Base-by-base conservation (phyloP, 495 filamentous ascomycete species). In the Entonaema liquescens region DNA sequence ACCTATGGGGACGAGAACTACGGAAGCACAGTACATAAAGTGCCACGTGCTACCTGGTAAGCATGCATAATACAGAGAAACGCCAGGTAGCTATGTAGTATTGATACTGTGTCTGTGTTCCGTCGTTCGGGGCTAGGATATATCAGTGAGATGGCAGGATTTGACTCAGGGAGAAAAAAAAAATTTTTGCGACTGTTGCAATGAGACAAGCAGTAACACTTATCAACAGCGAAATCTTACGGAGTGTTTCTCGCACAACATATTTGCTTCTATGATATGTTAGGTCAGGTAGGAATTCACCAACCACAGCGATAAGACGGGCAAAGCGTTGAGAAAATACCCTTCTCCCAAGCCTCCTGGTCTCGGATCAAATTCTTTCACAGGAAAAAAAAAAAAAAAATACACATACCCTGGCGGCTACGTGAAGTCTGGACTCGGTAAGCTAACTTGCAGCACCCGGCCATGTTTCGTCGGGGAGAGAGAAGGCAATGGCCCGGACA, bases 351-450 rank as follows among this genome's bases (percentile, higher is more conserved):
- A 56, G 53, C 21, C 53, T 56, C 53, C 6, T 53, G 49, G 33
- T 63, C 52, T 29, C 62, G 35, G 53, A 28, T 42, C 17, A 29
- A 59, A 38, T 19, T 59, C 11, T n/a, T 59, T 21, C 56, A 12
- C 21, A 17, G n/a, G n/a, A n/a, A n/a, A n/a, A n/a, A n/a, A n/a
- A n/a, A n/a, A n/a, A n/a, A n/a, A n/a, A n/a, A n/a, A n/a, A n/a
- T 21, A 11, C 56, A 21, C 21, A 36, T 21, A 35, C 28, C 9
- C 23, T 35, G 57, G 11, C 28, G 25, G 12, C 44, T 59, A 57
- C 23, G 40, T 55, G 49, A 65, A 64, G 59, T 67, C 52, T 47
- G 52, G 59, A 67, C 59, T 68, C 70, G 59, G 70, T 64, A 55
- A 40, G 25, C 52, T 44, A 47, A 29, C 59, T 11, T 52, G 29